These are phyloP conservation scores for Gillenia trifoliata DNA, from an alignment of 306 rosid genomes.

Conservation along the genomic window DNA sequence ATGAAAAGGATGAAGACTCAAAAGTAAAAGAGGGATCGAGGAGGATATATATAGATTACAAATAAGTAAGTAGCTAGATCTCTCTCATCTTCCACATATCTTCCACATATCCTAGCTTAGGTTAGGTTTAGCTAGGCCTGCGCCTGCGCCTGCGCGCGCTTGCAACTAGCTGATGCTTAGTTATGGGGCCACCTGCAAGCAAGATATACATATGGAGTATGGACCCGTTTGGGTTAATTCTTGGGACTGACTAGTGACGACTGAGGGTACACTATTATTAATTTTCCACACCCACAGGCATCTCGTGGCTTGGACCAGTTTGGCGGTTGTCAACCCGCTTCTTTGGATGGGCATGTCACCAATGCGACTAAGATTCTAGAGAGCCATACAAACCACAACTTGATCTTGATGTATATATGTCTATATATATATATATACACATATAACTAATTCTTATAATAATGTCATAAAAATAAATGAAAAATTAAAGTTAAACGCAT, in stretches of 20 bases:
- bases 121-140: background rate
- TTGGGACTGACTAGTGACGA: background rate
- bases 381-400: background rate
- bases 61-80: background rate
- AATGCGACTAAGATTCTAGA: background rate
- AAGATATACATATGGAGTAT: background rate
- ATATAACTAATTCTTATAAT: background rate
- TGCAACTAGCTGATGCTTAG: background rate
- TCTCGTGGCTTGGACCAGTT: conserved; percentile 62
- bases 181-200: background rate
- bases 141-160: background rate
- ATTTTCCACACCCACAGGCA: conserved; percentile 23
- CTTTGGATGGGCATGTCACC: background rate
- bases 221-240: conserved; percentile 22
- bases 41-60: background rate
- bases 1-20: background rate
- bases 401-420: background rate
- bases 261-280: conserved; percentile 14
- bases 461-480: background rate
- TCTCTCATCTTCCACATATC: background rate
- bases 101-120: background rate
- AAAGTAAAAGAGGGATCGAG: background rate
- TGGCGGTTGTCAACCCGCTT: conserved; percentile 49
- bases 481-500: background rate
- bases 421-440: too few species aligned